These are phyloP conservation scores for Starmerella floricola DNA, from an alignment of 805 yeast genomes.

Conservation along the genomic window DNA sequence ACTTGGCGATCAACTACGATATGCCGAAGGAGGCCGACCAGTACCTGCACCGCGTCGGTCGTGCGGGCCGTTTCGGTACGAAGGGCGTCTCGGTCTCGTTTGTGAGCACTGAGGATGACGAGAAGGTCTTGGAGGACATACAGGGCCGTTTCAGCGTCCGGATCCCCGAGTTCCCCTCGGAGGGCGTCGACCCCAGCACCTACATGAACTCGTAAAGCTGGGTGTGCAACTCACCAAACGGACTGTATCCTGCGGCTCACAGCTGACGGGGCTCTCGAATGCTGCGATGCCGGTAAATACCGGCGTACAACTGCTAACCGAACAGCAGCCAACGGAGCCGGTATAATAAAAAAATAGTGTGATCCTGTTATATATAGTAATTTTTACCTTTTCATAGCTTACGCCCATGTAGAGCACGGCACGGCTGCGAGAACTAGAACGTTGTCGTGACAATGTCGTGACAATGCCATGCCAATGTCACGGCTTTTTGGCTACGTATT, in stretches of 20 bases:
- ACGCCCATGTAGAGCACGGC: too few relatives aligned
- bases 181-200: slow-evolving; percentile 94
- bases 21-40: slow-evolving; percentile 94
- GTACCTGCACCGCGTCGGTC: slow-evolving; percentile 97
- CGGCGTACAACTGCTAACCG: not conserved
- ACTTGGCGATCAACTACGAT: slow-evolving; percentile 94
- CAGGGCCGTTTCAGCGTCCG: slow-evolving; percentile 97
- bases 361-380: too few relatives aligned
- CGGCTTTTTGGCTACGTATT: too few relatives aligned
- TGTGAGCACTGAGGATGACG: slow-evolving; percentile 75
- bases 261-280: too few relatives aligned
- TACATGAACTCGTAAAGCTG: slow-evolving; percentile 75
- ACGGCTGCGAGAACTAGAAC: too few relatives aligned
- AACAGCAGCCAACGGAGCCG: not conserved
- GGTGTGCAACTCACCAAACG: too few relatives aligned
- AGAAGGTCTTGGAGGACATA: slow-evolving; percentile 77
- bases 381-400: too few relatives aligned
- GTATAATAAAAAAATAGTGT: too few relatives aligned
- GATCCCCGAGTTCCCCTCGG: slow-evolving; percentile 90
- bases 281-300: too few relatives aligned
- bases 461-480: too few relatives aligned
- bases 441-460: too few relatives aligned
- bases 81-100: slow-evolving; percentile 94
- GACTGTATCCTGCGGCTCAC: too few relatives aligned
- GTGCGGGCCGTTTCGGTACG: slow-evolving; percentile 99